A percentile compares a stretch with the other conserved stretches of the same genome.
phyloP scores from a whole-genome alignment of 495 filamentous ascomycete genomes.

The Aspergillus bertholletiae region DNA sequence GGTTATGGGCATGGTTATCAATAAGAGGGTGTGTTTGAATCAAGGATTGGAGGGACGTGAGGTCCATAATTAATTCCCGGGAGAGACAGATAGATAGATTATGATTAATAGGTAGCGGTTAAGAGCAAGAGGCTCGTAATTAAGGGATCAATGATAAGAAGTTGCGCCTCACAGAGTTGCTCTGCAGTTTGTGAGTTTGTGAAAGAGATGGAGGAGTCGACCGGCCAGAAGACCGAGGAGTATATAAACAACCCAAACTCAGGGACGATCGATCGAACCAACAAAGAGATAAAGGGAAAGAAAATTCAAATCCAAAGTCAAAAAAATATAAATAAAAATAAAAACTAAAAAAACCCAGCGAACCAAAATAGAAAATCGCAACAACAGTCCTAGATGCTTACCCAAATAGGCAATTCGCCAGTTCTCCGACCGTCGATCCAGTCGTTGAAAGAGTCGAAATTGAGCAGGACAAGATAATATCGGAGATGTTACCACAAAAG shows the following conservation, averaged over 20 bases:
- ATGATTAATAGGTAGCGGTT: background rate
- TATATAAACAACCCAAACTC: too few species aligned
- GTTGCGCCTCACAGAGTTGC: too few species aligned
- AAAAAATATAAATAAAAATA: too few species aligned
- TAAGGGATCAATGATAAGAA: background rate
- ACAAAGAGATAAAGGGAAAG: too few species aligned
- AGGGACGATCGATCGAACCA: background rate
- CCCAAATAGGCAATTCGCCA: conserved; percentile 7
- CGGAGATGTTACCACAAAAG: conserved; percentile 1
- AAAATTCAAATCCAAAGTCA: too few species aligned
- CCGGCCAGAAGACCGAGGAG: background rate
- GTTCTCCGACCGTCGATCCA: background rate
- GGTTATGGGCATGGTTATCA: conserved; percentile 85
- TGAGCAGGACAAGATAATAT: background rate
- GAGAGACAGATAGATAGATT: background rate
- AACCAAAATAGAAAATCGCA: background rate
- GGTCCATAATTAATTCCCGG: conserved; percentile 29
- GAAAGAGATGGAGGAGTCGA: too few species aligned
- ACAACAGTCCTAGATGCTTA: too few species aligned
- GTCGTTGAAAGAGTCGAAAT: background rate
- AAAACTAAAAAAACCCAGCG: background rate
- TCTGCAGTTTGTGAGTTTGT: too few species aligned
- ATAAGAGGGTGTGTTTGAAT: conserved; percentile 73
- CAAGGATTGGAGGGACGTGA: conserved; percentile 38
- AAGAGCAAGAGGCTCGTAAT: background rate